A percentile compares a stretch with the other conserved stretches of the same genome.
phyloP scores from a whole-genome alignment of 1,284 basidiomycete species.

The Leccinum subrobustum region DNA sequence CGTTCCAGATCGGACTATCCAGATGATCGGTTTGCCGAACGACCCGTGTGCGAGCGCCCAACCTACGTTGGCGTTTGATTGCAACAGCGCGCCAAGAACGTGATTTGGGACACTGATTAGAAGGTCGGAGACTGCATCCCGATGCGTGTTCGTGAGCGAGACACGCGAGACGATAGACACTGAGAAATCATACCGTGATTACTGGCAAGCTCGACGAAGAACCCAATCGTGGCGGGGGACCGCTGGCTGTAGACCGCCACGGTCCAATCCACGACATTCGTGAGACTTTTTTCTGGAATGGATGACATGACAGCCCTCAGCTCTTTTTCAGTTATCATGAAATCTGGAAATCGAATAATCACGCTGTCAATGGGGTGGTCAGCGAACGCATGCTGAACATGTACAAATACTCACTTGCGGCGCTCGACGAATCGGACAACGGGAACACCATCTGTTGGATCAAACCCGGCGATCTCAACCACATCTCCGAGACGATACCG shows the following conservation, averaged over 20 bases:
- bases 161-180: not conserved
- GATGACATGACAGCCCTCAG: not conserved
- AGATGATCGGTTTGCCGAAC: not conserved
- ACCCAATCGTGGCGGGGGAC: not conserved
- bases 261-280: not conserved
- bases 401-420: conserved; percentile 5
- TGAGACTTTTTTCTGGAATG: not conserved
- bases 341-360: not conserved
- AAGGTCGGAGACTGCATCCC: not conserved
- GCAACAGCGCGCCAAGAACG: not conserved
- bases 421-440: conserved; percentile 21
- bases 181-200: not conserved
- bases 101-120: not conserved
- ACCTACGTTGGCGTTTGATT: not conserved
- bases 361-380: not conserved
- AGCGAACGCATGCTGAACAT: not conserved
- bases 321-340: not conserved
- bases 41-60: not conserved
- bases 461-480: conserved; percentile 24
- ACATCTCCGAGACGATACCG: conserved; percentile 26
- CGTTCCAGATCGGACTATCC: not conserved
- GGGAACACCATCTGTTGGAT: conserved; percentile 19
- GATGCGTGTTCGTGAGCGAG: not conserved
- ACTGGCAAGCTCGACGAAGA: not conserved
- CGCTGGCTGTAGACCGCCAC: not conserved